Evolutionary conservation across 1,284 basidiomycete genomes (phyloP), one percentile per base, ranked within the genome.

Genomic region (Phenoliferia sp.): DNA sequence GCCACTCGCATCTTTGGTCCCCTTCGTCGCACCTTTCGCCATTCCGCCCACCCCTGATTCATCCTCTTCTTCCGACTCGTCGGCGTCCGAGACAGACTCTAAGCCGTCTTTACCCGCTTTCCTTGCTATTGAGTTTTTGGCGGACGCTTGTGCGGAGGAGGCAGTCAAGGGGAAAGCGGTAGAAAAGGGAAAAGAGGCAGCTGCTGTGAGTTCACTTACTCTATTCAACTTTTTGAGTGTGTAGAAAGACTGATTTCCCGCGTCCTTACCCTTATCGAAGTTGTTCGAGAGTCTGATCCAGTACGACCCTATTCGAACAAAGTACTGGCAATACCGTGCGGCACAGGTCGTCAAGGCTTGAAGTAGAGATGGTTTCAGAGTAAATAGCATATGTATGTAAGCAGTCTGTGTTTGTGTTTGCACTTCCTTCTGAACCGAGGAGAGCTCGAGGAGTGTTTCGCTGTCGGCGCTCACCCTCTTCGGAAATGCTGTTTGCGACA

Each of bases 41-140:
- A 58, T 63, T 50, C 36, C n/a, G 2, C 32, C 58, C 10, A 15
- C 58, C 34, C 16, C 56, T 19, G 17, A 17, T 2, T 26, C 54
- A 29, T 31, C 56, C 28, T 19, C 32, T 7, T 66, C 70, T 1
- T 72, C 64, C 16, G 61, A 61, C 52, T 61, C 73, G 19, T 59
- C 69, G 34, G 19, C 61, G 3, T 63, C 73, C 61, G 70, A 72
- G 5, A 79, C 78, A 19, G 62, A 73, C 28, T 69, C 73, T 17
- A 76, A 78, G 32, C 76, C 75, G 6, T 62, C 68, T 83, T 77
- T 81, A 56, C 84, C 84, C 28, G 89, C 92, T 3, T 83, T 88
- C 63, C 79, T 94, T 22, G 93, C 92, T 6, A 82, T 95, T 61
- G 93, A 96, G 79, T 92, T 94, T 77, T 75, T 91, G 68, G 93